Evolutionary conservation across 2,329 filamentous ascomycete species (phyloP).

Genomic region (Chrysoporthe cubensis): DNA sequence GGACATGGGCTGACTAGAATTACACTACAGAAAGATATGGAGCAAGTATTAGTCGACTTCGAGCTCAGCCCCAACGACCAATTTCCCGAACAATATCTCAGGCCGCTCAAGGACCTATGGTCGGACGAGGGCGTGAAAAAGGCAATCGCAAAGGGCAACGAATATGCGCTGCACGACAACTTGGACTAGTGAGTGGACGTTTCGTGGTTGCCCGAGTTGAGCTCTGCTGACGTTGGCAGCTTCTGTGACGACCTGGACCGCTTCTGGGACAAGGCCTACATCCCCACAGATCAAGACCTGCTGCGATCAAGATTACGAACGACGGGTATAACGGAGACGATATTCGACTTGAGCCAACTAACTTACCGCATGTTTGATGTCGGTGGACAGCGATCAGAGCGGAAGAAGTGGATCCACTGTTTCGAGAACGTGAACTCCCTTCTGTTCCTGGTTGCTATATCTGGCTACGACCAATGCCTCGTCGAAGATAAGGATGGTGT

Average conservation of each 20-base stretch:
- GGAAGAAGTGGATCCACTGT: constrained; percentile 97
- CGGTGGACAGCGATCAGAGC: constrained; percentile 87
- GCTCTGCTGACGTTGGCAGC: constrained; percentile 50
- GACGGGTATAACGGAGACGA: constrained; percentile 93
- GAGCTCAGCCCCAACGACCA: constrained; percentile 83
- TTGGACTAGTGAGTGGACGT: constrained; percentile 75
- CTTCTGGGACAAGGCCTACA: constrained; percentile 75
- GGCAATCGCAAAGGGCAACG: constrained; percentile 92
- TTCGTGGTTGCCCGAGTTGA: not conserved
- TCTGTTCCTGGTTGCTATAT: constrained; percentile 92
- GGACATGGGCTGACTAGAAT: constrained; percentile 7
- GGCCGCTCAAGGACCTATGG: constrained; percentile 86
- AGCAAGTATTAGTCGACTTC: constrained; percentile 75
- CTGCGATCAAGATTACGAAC: constrained; percentile 87
- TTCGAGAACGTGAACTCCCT: constrained; percentile 94
- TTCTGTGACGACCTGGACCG: constrained; percentile 82
- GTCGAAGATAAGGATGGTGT: constrained; percentile 97
- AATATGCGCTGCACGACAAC: constrained; percentile 96
- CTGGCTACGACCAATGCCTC: constrained; percentile 93
- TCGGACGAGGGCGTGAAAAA: constrained; percentile 78
- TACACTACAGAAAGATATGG: constrained; percentile 69
- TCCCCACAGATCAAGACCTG: constrained; percentile 93
- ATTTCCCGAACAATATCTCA: constrained; percentile 76
- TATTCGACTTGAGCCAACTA: constrained; percentile 88
- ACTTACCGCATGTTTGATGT: constrained; percentile 98